These are phyloP conservation scores for Trichoderma hamatum DNA, from an alignment of 2,329 filamentous ascomycete genomes.

Conservation along the genomic window DNA sequence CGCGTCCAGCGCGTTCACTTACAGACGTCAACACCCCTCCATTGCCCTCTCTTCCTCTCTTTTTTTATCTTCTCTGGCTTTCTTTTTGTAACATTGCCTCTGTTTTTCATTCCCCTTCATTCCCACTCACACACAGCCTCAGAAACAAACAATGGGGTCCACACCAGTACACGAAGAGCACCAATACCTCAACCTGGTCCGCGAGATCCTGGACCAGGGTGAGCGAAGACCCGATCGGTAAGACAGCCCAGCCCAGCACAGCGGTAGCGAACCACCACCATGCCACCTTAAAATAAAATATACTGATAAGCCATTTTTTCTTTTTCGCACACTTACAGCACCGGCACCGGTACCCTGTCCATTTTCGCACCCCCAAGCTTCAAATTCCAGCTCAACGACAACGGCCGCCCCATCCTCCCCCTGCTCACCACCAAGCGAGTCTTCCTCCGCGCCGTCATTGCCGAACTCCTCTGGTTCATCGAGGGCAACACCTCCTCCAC, in stretches of 20 bases:
- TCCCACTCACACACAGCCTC: neutral
- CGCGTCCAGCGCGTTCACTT: constrained; percentile 4
- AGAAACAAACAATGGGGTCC: neutral
- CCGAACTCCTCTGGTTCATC: constrained; percentile 96
- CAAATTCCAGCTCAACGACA: constrained; percentile 78
- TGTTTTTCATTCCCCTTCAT: neutral
- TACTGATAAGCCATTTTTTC: neutral
- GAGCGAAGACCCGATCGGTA: constrained; percentile 89
- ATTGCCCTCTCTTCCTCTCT: neutral
- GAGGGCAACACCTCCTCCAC: constrained; percentile 79
- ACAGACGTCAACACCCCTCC: neutral
- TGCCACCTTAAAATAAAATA: neutral
- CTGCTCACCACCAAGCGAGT: constrained; percentile 98
- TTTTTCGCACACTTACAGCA: constrained; percentile 54
- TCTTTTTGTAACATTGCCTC: neutral
- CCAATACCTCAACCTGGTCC: constrained; percentile 90
- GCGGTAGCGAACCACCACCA: neutral
- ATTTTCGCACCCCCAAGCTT: constrained; percentile 86
- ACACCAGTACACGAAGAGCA: constrained; percentile 73
- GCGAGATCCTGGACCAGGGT: constrained; percentile 77
- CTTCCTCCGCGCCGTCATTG: constrained; percentile 85
- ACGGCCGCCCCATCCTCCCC: constrained; percentile 70
- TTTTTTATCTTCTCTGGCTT: neutral
- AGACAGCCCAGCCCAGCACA: constrained; percentile 13
- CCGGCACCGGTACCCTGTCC: constrained; percentile 88